Evolutionary conservation across 345 rosid species (phyloP).

Genomic region (Eucalyptus globulus): DNA sequence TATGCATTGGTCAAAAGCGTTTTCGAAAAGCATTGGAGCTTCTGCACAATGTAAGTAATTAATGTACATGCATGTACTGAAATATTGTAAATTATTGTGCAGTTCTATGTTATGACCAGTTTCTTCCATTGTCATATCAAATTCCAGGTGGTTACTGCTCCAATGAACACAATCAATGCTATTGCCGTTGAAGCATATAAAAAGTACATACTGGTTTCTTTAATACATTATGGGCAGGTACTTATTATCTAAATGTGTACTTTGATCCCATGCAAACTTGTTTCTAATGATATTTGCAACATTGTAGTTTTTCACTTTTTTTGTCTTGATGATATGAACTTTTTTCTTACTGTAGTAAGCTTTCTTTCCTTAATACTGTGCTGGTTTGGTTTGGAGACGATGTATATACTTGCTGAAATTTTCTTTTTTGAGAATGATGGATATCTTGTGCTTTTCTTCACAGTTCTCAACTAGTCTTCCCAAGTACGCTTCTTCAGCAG

Average conservation of each 20-base stretch:
- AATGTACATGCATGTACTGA: neutral
- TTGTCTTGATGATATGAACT: neutral
- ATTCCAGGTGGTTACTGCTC: slow-evolving; percentile 86
- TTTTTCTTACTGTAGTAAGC: neutral
- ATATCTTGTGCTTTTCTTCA: neutral
- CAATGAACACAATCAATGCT: slow-evolving; percentile 67
- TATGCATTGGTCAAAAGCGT: slow-evolving; percentile 75
- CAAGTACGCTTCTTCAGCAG: slow-evolving; percentile 71
- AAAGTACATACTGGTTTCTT: slow-evolving; percentile 78
- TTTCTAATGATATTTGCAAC: neutral
- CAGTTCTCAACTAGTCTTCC: slow-evolving; percentile 76
- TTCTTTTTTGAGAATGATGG: neutral
- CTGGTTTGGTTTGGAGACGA: neutral
- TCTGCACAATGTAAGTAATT: slow-evolving; percentile 52
- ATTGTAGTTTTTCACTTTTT: neutral
- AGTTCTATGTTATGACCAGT: neutral
- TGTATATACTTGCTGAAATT: neutral
- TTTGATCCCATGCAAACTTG: neutral
- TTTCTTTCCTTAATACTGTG: neutral
- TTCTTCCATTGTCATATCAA: neutral
- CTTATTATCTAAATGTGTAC: neutral
- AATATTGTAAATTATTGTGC: neutral
- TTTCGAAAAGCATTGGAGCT: slow-evolving; percentile 91
- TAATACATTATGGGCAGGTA: slow-evolving; percentile 82
- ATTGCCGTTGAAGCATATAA: slow-evolving; percentile 90